These are phyloP conservation scores for Sporothrix variecibatus DNA, from an alignment of 2,329 filamentous ascomycete species.

Conservation along the genomic window DNA sequence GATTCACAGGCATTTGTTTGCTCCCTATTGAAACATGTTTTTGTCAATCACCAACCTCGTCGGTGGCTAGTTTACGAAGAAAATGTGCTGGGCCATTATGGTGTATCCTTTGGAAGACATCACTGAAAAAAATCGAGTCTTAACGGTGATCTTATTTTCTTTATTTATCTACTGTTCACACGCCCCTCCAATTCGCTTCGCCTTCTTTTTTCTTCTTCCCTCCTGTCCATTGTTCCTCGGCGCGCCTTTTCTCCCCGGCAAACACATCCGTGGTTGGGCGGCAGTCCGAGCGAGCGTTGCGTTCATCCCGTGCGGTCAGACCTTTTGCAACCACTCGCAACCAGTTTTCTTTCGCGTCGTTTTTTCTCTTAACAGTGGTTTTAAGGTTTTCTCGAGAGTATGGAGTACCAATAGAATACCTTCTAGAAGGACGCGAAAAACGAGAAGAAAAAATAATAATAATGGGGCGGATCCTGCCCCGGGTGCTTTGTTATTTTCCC, in stretches of 20 bases:
- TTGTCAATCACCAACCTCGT: background rate
- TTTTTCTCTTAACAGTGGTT: background rate
- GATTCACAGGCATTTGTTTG: background rate
- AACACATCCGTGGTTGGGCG: constrained; percentile 19
- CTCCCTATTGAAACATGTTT: background rate
- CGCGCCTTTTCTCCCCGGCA: constrained; percentile 9
- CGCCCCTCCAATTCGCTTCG: constrained; percentile 8
- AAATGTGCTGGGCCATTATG: background rate
- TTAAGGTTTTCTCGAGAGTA: background rate
- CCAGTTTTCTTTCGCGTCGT: background rate
- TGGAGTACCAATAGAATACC: background rate
- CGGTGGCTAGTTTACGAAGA: too few relatives aligned
- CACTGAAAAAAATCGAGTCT: background rate
- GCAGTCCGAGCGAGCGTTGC: constrained; percentile 24
- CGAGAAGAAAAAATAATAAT: background rate
- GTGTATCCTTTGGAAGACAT: background rate
- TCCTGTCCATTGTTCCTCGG: background rate
- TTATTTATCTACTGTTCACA: background rate
- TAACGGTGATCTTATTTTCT: background rate
- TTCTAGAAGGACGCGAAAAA: constrained; percentile 3
- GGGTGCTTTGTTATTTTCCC: background rate
- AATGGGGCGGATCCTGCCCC: background rate
- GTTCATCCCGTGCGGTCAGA: constrained; percentile 22
- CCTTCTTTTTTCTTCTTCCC: background rate
- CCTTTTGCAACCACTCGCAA: background rate